phyloP scores from a whole-genome alignment of 306 rosid species.

The Cucumis cinereus region DNA sequence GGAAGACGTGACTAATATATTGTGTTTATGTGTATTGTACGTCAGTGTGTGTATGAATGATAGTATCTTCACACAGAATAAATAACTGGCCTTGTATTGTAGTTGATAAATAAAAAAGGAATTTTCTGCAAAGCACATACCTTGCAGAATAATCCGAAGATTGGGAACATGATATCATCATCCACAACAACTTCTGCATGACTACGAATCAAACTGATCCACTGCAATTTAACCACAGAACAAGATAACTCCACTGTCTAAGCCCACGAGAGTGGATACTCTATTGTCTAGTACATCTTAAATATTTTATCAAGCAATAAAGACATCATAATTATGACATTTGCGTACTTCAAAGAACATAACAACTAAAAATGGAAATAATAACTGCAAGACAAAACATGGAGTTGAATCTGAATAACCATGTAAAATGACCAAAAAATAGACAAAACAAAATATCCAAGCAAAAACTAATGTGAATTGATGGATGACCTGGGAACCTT shows the following conservation, averaged over 20 bases:
- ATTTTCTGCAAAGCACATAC: constrained; percentile 23
- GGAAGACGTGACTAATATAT: background rate
- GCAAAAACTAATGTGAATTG: background rate
- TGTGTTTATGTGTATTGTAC: background rate
- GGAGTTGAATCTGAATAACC: background rate
- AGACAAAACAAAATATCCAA: constrained; percentile 5
- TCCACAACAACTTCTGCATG: constrained; percentile 80
- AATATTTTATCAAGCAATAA: background rate
- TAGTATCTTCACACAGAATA: background rate
- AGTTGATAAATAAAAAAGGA: background rate
- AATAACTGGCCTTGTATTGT: background rate
- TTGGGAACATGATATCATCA: constrained; percentile 48
- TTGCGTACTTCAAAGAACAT: background rate
- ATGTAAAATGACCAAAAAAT: background rate
- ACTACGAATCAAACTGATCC: constrained; percentile 65
- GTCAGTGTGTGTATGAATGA: background rate
- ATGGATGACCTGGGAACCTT: constrained; percentile 83
- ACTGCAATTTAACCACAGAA: constrained; percentile 37
- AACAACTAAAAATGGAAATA: background rate
- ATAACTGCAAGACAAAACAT: background rate
- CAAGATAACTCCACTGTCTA: constrained; percentile 15
- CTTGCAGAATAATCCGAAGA: constrained; percentile 62
- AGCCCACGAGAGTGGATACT: background rate
- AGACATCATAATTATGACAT: background rate
- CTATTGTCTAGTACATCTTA: background rate